Conservation (phyloP, 192 early-diverging fungal genomes). For the Podila minutissima region DNA sequence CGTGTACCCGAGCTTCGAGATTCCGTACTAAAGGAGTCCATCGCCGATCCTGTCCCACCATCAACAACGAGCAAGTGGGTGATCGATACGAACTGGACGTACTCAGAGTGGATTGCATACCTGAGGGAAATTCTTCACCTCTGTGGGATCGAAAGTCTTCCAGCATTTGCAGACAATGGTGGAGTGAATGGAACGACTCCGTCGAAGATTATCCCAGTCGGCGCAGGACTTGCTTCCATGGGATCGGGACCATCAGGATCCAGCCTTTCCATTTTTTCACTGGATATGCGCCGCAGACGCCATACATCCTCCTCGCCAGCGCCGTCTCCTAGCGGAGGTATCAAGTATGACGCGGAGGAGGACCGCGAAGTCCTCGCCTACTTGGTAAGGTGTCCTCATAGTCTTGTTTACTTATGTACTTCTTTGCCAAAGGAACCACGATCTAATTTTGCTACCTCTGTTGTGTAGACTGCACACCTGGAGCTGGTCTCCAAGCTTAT, state of each 20-base stretch:
- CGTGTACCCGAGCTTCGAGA: constrained; percentile 30
- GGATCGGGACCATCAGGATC: constrained; percentile 4
- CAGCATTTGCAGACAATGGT: neutral
- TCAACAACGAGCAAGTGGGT: neutral
- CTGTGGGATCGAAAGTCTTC: constrained; percentile 19
- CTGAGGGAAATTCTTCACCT: constrained; percentile 43
- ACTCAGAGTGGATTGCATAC: constrained; percentile 31
- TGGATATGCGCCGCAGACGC: constrained; percentile 26
- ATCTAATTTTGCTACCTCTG: neutral
- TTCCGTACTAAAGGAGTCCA: constrained; percentile 18
- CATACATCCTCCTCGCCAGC: constrained; percentile 8
- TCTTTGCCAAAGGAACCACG: neutral
- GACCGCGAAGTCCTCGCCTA: constrained; percentile 35
- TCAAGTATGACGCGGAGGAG: constrained; percentile 35
- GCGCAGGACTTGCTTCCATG: constrained; percentile 6
- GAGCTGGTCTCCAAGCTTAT: constrained; percentile 37
- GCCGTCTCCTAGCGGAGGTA: constrained; percentile 7
- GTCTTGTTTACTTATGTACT: neutral
- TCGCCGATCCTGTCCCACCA: constrained; percentile 14
- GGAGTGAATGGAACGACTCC: neutral
- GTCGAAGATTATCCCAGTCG: neutral
- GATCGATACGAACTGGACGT: neutral
- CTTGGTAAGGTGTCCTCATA: constrained; percentile 12
- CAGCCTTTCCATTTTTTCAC: constrained; percentile 20
- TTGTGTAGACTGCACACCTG: constrained; percentile 32